Conservation (phyloP, 2,329 filamentous ascomycete genomes). For the Atkinsonella texensis region DNA sequence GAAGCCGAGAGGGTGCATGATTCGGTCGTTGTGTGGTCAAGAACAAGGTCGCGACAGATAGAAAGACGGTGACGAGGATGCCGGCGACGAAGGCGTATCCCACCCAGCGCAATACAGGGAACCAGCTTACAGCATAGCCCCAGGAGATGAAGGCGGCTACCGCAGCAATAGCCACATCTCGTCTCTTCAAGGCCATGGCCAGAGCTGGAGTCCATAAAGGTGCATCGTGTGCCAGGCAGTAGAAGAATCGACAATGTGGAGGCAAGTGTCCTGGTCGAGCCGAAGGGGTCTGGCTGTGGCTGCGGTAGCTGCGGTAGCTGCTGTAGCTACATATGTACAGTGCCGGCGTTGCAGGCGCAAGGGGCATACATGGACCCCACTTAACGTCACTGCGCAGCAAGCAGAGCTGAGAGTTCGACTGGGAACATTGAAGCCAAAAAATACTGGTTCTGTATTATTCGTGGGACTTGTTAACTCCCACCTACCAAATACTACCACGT, state of each 20-base stretch:
- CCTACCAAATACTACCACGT: too few species aligned
- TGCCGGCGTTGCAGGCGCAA: too few species aligned
- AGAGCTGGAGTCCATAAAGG: slow-evolving; percentile 16
- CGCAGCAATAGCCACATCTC: slow-evolving; percentile 57
- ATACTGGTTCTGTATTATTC: too few species aligned
- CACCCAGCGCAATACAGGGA: slow-evolving; percentile 71
- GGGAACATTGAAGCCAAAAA: too few species aligned
- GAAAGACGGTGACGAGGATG: slow-evolving; percentile 40
- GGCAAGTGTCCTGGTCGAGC: neutral
- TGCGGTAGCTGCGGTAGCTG: too few species aligned
- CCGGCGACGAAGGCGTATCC: slow-evolving; percentile 75
- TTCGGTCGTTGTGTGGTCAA: slow-evolving; percentile 36
- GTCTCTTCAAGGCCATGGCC: slow-evolving; percentile 59
- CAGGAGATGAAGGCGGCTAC: slow-evolving; percentile 70
- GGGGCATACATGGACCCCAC: neutral
- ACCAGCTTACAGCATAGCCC: slow-evolving; percentile 74
- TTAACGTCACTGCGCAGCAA: neutral
- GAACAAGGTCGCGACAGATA: slow-evolving; percentile 45
- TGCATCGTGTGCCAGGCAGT: slow-evolving; percentile 17
- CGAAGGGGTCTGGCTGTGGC: neutral
- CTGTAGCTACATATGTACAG: too few species aligned
- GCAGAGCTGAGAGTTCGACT: too few species aligned
- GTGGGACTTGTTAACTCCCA: too few species aligned
- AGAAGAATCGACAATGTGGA: neutral
- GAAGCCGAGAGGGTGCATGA: slow-evolving; percentile 27